Percentiles rank a stretch among this genome's conserved stretches.
Evolutionary conservation across 371 early-diverging fungal species (phyloP).

Genomic region (Amoeboaphelidium protococcarum): DNA sequence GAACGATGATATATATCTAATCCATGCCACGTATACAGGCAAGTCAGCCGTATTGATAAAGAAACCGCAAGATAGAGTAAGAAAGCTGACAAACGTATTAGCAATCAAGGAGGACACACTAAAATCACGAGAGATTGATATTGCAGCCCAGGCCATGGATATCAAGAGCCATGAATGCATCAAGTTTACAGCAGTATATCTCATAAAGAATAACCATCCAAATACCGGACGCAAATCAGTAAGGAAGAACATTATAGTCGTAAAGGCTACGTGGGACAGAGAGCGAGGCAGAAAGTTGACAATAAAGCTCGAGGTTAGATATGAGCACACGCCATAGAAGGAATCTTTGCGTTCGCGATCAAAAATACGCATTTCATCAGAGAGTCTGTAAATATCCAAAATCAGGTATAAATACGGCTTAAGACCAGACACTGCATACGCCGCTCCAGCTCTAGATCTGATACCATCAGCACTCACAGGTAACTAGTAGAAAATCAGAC

Average conservation of each 20-base stretch:
- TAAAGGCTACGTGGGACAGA: slow-evolving; percentile 7
- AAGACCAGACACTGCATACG: too few relatives aligned
- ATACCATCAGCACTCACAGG: too few relatives aligned
- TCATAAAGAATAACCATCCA: slow-evolving; percentile 7
- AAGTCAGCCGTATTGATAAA: too few relatives aligned
- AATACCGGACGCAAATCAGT: slow-evolving; percentile 11
- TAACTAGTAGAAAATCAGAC: too few relatives aligned
- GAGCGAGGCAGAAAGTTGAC: slow-evolving; percentile 10
- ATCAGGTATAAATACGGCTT: too few relatives aligned
- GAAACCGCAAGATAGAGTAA: slow-evolving; percentile 1
- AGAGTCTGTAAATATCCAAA: too few relatives aligned
- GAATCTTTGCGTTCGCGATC: slow-evolving; percentile 16
- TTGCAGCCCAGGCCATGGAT: slow-evolving; percentile 9
- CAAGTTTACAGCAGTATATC: slow-evolving; percentile 6
- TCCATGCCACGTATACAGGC: too few relatives aligned
- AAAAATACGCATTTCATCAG: slow-evolving; percentile 14
- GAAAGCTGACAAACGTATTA: slow-evolving; percentile 6
- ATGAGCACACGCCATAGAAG: slow-evolving; percentile 14
- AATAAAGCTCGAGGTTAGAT: slow-evolving; percentile 9
- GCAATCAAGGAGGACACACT: slow-evolving; percentile 13
- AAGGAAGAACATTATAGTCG: slow-evolving; percentile 14
- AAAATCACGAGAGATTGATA: slow-evolving; percentile 13
- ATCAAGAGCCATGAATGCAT: slow-evolving; percentile 10
- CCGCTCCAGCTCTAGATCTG: too few relatives aligned
- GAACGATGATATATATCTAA: too few relatives aligned